Base-by-base conservation (phyloP, 31 red algal species). In the Pterothamnion heteromorphum region DNA sequence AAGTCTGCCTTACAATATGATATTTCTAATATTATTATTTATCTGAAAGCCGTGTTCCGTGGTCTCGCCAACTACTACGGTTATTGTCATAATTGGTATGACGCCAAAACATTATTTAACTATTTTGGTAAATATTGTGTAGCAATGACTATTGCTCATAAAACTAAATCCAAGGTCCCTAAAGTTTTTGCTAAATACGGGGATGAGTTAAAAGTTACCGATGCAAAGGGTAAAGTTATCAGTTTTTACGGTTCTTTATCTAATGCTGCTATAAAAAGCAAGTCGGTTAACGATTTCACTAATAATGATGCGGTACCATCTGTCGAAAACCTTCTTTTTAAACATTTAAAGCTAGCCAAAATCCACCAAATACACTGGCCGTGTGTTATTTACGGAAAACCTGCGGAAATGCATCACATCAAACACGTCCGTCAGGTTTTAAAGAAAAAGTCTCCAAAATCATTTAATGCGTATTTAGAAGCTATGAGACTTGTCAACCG, bases 21-120 rank as follows among this genome's bases (percentile, higher is more conserved):
- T 21, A 82, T 82, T 82, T 27, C 78, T 21, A 82, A 82, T 82
- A 82, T 82, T 82, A 27, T 82, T 27, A 14, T 9, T 5, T 82
- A 82, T 27, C 24, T 82, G 24, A 82, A 82, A 82, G 31, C 78
- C 26, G 78, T 82, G 5, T 82, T 82, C 31, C 78, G 78, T 82
- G 78, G 78, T 5, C 5, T 82, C 78, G 78, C 78, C 24, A 82
- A 82, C 78, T 82, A 82, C 31, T 82, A 82, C 24, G 78, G 78
- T 21, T 82, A 21, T 27, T 9, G 14, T 21, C 5, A 9, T 27
- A 82, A 82, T 27, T 82, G 78, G 78, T 82, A 82, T 82, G 78
- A 82, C 78, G 78, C 78, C 78, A 82, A 82, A 82, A 82, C 78
- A 82, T 82, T 82, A 82, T 82, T 82, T 82, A 82, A 82, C 78